Percentiles rank a stretch among this genome's conserved stretches.
Evolutionary conservation across 768 basidiomycete genomes (phyloP).

Genomic region (Boletus insuetus): DNA sequence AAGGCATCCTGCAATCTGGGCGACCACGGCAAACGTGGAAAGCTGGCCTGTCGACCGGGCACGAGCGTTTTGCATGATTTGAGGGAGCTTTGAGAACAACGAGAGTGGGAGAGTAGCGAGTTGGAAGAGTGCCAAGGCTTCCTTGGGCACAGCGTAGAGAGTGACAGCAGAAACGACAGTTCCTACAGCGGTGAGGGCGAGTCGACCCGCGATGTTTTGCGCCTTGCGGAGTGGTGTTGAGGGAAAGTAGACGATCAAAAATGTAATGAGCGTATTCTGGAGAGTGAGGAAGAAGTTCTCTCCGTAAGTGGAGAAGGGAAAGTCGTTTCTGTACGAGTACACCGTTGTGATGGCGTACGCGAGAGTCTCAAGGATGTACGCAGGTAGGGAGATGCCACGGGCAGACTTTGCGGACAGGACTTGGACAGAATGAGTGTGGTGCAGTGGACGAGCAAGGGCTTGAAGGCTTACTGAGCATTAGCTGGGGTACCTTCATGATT

Average conservation of each 20-base stretch:
- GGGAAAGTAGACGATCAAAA: constrained; percentile 77
- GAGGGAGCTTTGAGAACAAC: constrained; percentile 90
- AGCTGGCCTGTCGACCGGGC: constrained; percentile 87
- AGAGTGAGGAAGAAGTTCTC: constrained; percentile 93
- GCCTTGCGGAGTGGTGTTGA: constrained; percentile 25
- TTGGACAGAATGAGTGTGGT: constrained; percentile 26
- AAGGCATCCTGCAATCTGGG: constrained; percentile 85
- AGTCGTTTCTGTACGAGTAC: constrained; percentile 81
- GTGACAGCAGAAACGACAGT: constrained; percentile 35
- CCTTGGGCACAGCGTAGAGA: constrained; percentile 48
- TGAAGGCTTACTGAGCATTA: constrained; percentile 66
- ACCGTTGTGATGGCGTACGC: constrained; percentile 87
- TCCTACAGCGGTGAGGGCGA: constrained; percentile 32
- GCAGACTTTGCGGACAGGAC: constrained; percentile 75
- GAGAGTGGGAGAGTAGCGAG: constrained; percentile 86
- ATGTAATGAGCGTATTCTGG: constrained; percentile 85
- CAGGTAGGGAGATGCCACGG: constrained; percentile 80
- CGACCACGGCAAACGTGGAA: constrained; percentile 86
- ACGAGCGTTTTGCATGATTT: constrained; percentile 80
- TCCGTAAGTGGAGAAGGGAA: constrained; percentile 97
- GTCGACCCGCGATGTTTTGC: constrained; percentile 28
- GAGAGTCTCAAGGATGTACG: constrained; percentile 88
- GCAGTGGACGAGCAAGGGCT: neutral
- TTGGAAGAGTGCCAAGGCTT: constrained; percentile 68
- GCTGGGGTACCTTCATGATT: constrained; percentile 95